phyloP scores from a whole-genome alignment of 2,329 filamentous ascomycete species.

The Elsinoe arachidis region DNA sequence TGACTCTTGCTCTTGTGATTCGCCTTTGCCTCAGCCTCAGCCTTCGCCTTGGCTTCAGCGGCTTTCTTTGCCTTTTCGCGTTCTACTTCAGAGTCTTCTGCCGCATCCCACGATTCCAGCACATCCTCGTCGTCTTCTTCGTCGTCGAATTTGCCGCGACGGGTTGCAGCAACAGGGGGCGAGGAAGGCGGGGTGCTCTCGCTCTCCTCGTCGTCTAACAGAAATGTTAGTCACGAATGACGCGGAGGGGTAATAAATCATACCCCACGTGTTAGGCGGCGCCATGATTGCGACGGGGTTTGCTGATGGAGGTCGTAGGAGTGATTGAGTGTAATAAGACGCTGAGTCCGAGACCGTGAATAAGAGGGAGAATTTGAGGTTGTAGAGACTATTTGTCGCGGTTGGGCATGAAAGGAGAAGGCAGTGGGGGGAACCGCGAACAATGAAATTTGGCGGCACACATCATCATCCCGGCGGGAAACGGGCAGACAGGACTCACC shows the following conservation, averaged over 20 bases:
- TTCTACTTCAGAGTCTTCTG: slow-evolving; percentile 93
- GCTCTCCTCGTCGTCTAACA: slow-evolving; percentile 45
- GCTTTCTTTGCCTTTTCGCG: slow-evolving; percentile 89
- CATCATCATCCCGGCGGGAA: not conserved
- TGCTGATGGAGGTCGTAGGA: not conserved
- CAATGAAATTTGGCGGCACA: slow-evolving; percentile 1
- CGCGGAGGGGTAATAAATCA: not conserved
- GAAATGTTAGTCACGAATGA: slow-evolving; percentile 6
- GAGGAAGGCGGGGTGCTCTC: slow-evolving; percentile 42
- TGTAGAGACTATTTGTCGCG: not conserved
- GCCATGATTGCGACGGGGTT: slow-evolving; percentile 15
- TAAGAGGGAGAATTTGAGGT: not conserved
- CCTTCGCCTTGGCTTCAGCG: slow-evolving; percentile 77
- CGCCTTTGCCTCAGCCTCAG: slow-evolving; percentile 76
- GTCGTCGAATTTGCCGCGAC: slow-evolving; percentile 73
- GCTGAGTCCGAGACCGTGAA: not conserved
- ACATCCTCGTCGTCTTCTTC: slow-evolving; percentile 88
- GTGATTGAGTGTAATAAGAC: not conserved
- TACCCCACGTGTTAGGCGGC: slow-evolving; percentile 16
- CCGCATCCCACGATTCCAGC: slow-evolving; percentile 92
- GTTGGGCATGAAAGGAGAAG: not conserved
- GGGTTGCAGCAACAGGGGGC: slow-evolving; percentile 35
- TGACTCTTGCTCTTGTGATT: slow-evolving; percentile 84
- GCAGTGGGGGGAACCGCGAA: not conserved
- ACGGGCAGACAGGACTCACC: not conserved